Evolutionary conservation across 2,329 filamentous ascomycete species (phyloP), one percentile per base, ranked within the genome.

Genomic region (Verruconis gallopava): DNA sequence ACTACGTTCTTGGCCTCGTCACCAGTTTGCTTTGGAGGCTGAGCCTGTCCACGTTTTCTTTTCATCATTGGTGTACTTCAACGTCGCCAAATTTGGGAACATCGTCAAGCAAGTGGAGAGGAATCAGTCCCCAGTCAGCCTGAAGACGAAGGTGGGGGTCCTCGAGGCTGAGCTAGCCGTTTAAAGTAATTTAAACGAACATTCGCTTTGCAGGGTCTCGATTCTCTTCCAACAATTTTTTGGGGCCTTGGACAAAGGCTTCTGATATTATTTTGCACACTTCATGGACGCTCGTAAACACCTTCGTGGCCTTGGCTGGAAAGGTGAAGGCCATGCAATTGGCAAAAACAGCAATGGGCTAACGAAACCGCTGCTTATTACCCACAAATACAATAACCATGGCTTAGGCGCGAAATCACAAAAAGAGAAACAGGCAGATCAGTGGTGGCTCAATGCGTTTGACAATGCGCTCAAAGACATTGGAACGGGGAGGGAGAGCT

Each of bases 391-490:
- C 52, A 82, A 93, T 59, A 81, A 73, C 20, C 70, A 83, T 41
- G 89, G 89, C 18, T 68, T 96, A 4, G 89, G 89, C 42, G 78
- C 83, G 56, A 85, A 84, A 59, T 75, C 75, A 49, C 52, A 53
- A 15, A 55, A 57, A 20, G 53, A 58, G 37, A 72, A 72, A 44
- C 61, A 67, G 44, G 69, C 72, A 51, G 89, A 95, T 56, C 86
- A 94, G 59, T 98, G 91, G 91, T 98, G 91, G 91, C 71, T 94
- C 62, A 81, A 85, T 45, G 91, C 91, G 9, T 95, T 94, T 51
- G 89, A 96, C 61, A 79, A 86, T 57, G 86, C 88, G 43, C 66
- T 95, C 49, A 82, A 91, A 60, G 82, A 80, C 3, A 71, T 94
- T 41, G 71, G 69, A 1, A 61, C 64, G 81, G 50, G 64, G 80